These are phyloP conservation scores for Geotrichum candidum DNA, from an alignment of 1,139 yeast genomes.

Conservation along the genomic window DNA sequence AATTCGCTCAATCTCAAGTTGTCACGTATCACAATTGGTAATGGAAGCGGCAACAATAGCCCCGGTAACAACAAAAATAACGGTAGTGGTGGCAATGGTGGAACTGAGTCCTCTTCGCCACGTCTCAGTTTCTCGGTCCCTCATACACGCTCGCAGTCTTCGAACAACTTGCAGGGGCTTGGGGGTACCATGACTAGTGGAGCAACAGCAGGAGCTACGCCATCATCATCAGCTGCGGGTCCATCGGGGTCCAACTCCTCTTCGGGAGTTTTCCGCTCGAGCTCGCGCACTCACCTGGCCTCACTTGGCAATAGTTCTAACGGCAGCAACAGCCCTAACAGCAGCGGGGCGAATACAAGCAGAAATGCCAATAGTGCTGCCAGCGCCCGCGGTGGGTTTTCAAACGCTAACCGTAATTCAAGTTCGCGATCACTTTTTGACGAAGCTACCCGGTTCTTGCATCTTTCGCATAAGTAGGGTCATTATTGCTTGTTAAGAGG, in stretches of 20 bases:
- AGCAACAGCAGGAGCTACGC: neutral
- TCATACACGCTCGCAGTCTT: constrained; percentile 1
- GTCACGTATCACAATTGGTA: neutral
- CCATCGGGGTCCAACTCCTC: neutral
- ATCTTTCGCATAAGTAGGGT: neutral
- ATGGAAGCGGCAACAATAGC: neutral
- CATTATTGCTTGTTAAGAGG: neutral
- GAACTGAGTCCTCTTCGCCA: neutral
- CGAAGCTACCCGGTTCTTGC: constrained; percentile 15
- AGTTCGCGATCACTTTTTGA: constrained; percentile 11
- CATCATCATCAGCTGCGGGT: neutral
- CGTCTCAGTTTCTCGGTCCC: neutral
- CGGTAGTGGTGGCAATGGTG: neutral
- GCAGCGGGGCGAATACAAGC: neutral
- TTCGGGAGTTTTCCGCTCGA: constrained; percentile 7
- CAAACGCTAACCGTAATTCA: neutral
- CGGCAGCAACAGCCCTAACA: neutral
- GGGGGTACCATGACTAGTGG: neutral
- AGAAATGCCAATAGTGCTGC: neutral
- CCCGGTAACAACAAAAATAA: neutral
- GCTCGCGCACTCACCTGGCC: constrained; percentile 11
- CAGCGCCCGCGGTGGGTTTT: neutral
- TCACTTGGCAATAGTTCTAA: neutral
- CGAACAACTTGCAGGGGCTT: constrained; percentile 3
- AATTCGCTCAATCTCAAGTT: constrained; percentile 6